A percentile compares a stretch with the other conserved stretches of the same genome.
Conservation (phyloP, 2,329 filamentous ascomycete species). For the Paraconiothyrium brasiliense region DNA sequence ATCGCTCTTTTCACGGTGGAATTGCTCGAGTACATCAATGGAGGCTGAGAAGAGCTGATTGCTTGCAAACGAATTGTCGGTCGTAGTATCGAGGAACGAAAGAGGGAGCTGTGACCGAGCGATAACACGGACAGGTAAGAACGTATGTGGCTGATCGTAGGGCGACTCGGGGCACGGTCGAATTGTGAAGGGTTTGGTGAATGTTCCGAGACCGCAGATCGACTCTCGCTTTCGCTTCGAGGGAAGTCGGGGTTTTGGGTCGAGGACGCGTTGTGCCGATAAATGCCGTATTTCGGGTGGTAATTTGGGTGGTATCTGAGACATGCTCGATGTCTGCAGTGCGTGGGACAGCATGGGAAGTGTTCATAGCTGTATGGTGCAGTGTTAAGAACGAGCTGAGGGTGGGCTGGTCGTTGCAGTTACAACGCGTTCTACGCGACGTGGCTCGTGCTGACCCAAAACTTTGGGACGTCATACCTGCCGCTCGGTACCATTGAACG, state of each 20-base stretch:
- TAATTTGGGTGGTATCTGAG: conserved; percentile 29
- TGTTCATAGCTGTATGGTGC: conserved; percentile 32
- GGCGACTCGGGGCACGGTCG: conserved; percentile 41
- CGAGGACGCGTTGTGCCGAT: conserved; percentile 34
- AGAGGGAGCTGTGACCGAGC: conserved; percentile 49
- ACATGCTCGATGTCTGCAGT: conserved; percentile 45
- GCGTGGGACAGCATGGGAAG: conserved; percentile 37
- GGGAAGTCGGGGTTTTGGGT: conserved; percentile 35
- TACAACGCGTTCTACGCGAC: conserved; percentile 11
- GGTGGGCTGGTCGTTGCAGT: neutral
- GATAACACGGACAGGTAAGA: conserved; percentile 48
- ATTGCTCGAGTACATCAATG: conserved; percentile 43
- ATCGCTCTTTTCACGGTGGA: conserved; percentile 11
- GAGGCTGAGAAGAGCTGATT: conserved; percentile 47
- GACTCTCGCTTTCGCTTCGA: conserved; percentile 45
- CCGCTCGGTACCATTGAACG: neutral
- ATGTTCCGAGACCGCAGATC: conserved; percentile 38
- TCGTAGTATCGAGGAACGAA: conserved; percentile 47
- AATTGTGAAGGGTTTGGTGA: conserved; percentile 42
- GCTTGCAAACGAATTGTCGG: conserved; percentile 31
- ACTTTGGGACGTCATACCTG: conserved; percentile 10
- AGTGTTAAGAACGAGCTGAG: neutral
- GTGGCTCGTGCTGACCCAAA: conserved; percentile 14
- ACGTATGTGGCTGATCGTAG: conserved; percentile 38
- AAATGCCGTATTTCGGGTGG: conserved; percentile 34